Percentiles rank a stretch among this genome's conserved stretches.
phyloP scores from a whole-genome alignment of 2,329 filamentous ascomycete genomes.

The Fusarium tjaetaba region DNA sequence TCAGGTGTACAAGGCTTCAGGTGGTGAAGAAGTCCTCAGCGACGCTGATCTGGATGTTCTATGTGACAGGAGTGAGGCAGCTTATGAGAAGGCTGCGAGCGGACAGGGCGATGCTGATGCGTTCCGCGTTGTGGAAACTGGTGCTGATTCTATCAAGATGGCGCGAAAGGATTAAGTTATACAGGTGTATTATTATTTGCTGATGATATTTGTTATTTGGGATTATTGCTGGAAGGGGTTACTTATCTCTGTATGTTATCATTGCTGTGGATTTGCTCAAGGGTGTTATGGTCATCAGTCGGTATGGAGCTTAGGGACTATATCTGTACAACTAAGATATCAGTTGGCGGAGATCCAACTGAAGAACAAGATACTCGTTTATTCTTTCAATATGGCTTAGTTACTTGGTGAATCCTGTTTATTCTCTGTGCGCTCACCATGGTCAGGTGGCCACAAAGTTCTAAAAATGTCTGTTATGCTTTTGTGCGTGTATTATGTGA shows the following conservation, averaged over 20 bases:
- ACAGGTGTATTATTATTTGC: not conserved
- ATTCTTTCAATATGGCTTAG: not conserved
- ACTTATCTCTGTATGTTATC: not conserved
- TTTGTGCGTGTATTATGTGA: rapidly evolving
- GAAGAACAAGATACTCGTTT: not conserved
- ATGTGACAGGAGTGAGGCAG: slow-evolving; percentile 76
- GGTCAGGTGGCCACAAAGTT: not conserved
- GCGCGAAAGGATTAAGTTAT: slow-evolving; percentile 35
- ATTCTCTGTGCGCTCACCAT: no score
- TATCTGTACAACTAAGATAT: not conserved
- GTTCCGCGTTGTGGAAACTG: slow-evolving; percentile 86
- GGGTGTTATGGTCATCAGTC: not conserved
- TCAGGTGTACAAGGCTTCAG: slow-evolving; percentile 66
- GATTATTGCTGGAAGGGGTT: not conserved
- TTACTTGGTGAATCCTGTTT: rapidly evolving
- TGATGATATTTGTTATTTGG: not conserved
- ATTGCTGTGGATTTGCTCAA: not conserved
- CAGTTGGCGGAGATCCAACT: not conserved
- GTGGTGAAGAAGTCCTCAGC: slow-evolving; percentile 74
- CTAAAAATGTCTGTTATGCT: not conserved
- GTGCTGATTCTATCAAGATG: slow-evolving; percentile 61
- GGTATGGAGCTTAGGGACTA: not conserved
- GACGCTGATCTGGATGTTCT: slow-evolving; percentile 81
- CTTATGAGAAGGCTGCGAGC: slow-evolving; percentile 77
- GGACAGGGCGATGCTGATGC: slow-evolving; percentile 77